Evolutionary conservation across 805 yeast genomes (phyloP), one percentile per base, ranked within the genome.

Genomic region (Candida stauntonica): DNA sequence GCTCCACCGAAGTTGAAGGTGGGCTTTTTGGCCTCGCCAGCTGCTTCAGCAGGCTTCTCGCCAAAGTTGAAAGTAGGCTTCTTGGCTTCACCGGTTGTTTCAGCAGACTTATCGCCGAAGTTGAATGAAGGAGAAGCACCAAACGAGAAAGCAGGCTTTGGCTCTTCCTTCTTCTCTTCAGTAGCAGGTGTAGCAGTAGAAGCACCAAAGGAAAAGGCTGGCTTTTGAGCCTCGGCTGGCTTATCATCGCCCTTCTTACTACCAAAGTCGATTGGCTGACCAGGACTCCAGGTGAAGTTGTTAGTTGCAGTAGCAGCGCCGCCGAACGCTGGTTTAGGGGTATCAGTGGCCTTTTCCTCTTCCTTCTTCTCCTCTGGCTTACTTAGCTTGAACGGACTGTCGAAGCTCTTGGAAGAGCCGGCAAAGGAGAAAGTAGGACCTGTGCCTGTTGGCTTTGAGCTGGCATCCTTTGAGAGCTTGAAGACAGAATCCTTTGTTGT

Each of bases 401-500:
- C 50, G 21, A 36, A 34, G 14, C 34, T 57, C 32, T 61, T 59
- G 2, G 60, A 52, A 16, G 46, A 38, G n/a, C 61, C 62, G 5
- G 58, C 35, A 30, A 68, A 62, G 26, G 65, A 61, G 46, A 70
- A 68, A 18, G 60, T 51, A 32, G 72, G 73, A 13, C 72, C 72
- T 30, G 64, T 55, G 17, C 60, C 54, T 33, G 59, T 51, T 12
- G 52, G 51, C 14, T 50, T 47, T 11, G 46, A 35, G 3, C 45
- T 36, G 3, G 47, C 47, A 27, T 32, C 38, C 9, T 13, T 44
- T 21, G 63, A 58, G 41, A 77, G 69, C 20, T 68, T 64, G 56
- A 77, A 77, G 5, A 72, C 74, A n/a, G 77, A 66, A 39, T 68
- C 65, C 3, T 66, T 64, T 3, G 75, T 66, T 4, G 69, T 69